Evolutionary conservation across 148 eudicot genomes (phyloP).

Genomic region (Rhododendron williamsianum): DNA sequence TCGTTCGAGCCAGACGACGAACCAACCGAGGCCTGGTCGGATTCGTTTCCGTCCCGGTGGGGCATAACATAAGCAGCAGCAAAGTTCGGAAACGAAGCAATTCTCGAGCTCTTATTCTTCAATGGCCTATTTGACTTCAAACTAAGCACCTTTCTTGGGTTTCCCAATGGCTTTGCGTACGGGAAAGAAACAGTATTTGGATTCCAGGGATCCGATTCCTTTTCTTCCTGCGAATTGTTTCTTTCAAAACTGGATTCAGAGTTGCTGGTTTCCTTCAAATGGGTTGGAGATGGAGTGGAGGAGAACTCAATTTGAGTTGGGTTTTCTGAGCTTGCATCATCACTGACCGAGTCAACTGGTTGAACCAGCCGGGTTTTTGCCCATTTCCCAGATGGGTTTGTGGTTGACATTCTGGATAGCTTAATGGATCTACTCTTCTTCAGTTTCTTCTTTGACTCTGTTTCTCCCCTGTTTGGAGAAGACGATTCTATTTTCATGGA

Average conservation of each 20-base stretch:
- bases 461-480: conserved; percentile 23
- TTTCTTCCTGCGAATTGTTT: conserved; percentile 2
- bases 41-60: conserved; percentile 31
- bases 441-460: conserved; percentile 39
- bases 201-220: conserved; percentile 7
- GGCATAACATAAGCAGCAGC: conserved; percentile 8
- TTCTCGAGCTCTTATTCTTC: conserved; percentile 9
- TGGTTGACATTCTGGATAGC: conserved; percentile 40
- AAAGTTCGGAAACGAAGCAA: conserved; percentile 24
- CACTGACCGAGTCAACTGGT: conserved; percentile 18
- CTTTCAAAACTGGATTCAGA: conserved; percentile 15
- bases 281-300: conserved; percentile 31
- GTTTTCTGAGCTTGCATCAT: conserved; percentile 19
- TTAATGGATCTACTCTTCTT: conserved; percentile 55
- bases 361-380: conserved; percentile 23
- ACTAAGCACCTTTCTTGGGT: conserved; percentile 27
- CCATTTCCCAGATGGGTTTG: conserved; percentile 33
- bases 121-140: conserved; percentile 28
- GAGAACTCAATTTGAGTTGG: conserved; percentile 10
- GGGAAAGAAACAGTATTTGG: not conserved
- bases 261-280: conserved; percentile 39
- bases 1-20: conserved; percentile 17
- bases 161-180: conserved; percentile 9
- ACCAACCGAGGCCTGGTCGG: conserved; percentile 22
- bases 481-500: conserved; percentile 21